Evolutionary conservation across 1,284 basidiomycete genomes (phyloP), one percentile per base, ranked within the genome.

Genomic region (Fistulinella cinereoalba): DNA sequence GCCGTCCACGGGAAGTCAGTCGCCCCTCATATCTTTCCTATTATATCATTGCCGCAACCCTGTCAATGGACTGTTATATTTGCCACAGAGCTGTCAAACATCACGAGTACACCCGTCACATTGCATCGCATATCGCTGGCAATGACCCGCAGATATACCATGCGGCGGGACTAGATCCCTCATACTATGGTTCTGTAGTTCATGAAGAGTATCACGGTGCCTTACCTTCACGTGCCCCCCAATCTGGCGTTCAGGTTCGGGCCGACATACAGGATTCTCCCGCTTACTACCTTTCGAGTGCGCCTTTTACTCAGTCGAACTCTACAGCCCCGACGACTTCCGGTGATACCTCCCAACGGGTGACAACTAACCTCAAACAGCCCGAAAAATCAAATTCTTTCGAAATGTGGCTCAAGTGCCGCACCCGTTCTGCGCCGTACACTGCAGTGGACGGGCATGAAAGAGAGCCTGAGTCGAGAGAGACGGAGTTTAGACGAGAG

Each of bases 391-490:
- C 3, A 24, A 49, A 60, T 15, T 45, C 46, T 11, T 64, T 61
- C 25, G 43, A 56, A 22, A 8, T 28, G 3, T 60, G 59, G 61
- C 16, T 41, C 28, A 10, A 37, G 24, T 43, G 53, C 12, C 31
- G 18, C 21, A 27, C 37, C n/a, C 10, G n/a, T 29, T 25, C 7
- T 9, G 32, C 37, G 1, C 36, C 28, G 28, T 61, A 64, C 15
- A 64, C 61, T 25, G 46, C 37, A 3, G 44, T 62, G 1, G 60
- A 64, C 34, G 58, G 58, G 10, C 32, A 39, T 32, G 33, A 18
- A 9, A 43, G 25, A 2, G n/a, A 36, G 10, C 12, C 46, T 3
- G 44, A 49, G 21, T 43, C 18, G 6, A 21, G 41, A 19, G 25
- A 9, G 10, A 15, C 25, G 6, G 10, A 44, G 22, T 32, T 49